Conservation (phyloP, 768 basidiomycete genomes). For the Cyclocybe aegerita region DNA sequence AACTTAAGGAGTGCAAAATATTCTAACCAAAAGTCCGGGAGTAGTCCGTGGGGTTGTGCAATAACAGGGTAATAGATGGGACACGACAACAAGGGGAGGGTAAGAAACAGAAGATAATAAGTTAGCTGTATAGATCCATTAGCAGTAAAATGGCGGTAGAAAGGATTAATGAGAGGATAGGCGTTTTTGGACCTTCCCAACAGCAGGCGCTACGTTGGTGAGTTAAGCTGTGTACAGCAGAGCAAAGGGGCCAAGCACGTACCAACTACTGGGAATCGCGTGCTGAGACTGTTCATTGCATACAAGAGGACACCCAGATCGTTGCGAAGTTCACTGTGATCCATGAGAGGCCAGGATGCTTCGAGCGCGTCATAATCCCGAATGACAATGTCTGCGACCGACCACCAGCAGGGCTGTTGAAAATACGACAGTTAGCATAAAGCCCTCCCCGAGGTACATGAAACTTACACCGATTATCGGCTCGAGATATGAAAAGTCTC, state of each 20-base stretch:
- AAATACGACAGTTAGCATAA: conserved; percentile 4
- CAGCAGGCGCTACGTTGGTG: conserved; percentile 30
- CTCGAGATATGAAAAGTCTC: conserved; percentile 73
- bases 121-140: neutral
- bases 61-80: conserved; percentile 3
- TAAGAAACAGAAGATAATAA: conserved; percentile 11
- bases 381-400: conserved; percentile 64
- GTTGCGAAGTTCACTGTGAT: conserved; percentile 56
- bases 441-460: conserved; percentile 5
- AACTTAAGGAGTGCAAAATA: conserved; percentile 7
- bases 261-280: conserved; percentile 61
- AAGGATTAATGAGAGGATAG: conserved; percentile 21
- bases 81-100: conserved; percentile 3
- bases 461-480: conserved; percentile 69
- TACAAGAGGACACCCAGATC: conserved; percentile 62
- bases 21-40: conserved; percentile 8
- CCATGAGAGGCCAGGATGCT: conserved; percentile 60
- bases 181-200: conserved; percentile 43
- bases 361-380: conserved; percentile 65
- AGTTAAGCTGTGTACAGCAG: neutral
- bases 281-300: conserved; percentile 61
- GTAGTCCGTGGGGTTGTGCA: conserved; percentile 18
- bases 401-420: conserved; percentile 68
- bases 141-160: neutral
- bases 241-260: conserved; percentile 12